Percentiles rank a stretch among this genome's conserved stretches.
phyloP scores from a whole-genome alignment of 164 flowering plant species.

The Aristolochia contorta region DNA sequence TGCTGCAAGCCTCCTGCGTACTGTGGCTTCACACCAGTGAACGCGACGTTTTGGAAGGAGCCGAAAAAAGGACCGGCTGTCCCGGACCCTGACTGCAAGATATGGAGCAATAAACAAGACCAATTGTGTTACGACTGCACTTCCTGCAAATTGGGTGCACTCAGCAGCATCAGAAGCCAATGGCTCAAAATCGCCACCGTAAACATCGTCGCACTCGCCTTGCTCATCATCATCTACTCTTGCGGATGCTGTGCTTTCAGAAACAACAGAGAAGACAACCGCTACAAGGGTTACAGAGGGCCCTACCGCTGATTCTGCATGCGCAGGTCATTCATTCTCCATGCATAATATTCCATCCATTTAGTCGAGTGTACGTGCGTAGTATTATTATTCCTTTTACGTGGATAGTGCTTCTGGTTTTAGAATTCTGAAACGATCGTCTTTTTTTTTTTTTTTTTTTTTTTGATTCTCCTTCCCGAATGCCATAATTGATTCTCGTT shows the following conservation, averaged over 20 bases:
- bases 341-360: background rate
- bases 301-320: background rate
- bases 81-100: conserved; percentile 36
- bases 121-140: conserved; percentile 38
- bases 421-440: no score
- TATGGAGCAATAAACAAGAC: conserved; percentile 37
- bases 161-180: conserved; percentile 23
- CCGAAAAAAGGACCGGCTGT: conserved; percentile 11
- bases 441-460: no score
- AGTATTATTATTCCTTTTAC: no score
- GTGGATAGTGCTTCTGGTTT: no score
- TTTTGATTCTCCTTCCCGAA: no score
- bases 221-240: conserved; percentile 27
- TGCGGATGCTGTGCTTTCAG: conserved; percentile 29
- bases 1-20: conserved; percentile 70
- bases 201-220: conserved; percentile 19
- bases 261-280: background rate
- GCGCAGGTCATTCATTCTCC: background rate
- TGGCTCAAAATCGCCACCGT: conserved; percentile 31
- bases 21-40: conserved; percentile 29
- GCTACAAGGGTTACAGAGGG: background rate
- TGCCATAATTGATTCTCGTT: no score
- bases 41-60: conserved; percentile 34
- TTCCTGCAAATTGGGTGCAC: conserved; percentile 33
- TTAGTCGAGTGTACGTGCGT: no score